Conservation (phyloP, 2,329 filamentous ascomycete genomes). For the Ceratocystis destructans region DNA sequence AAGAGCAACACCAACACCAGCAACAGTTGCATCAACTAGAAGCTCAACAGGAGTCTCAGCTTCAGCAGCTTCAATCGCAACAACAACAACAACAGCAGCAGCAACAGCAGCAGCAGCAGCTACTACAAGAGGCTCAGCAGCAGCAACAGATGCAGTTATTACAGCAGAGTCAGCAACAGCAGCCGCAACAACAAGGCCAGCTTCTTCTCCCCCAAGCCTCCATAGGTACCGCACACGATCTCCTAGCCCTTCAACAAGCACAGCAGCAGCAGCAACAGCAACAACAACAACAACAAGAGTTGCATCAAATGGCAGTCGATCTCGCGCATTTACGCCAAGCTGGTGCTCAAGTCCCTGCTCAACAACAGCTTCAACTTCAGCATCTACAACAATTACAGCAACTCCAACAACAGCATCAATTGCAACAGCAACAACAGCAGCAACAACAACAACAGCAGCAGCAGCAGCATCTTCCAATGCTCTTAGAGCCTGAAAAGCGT, state of each 20-base stretch:
- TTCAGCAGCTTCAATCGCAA: slow-evolving; percentile 10
- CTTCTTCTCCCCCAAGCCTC: slow-evolving; percentile 5
- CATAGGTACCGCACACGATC: slow-evolving; percentile 2
- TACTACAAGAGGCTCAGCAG: background rate
- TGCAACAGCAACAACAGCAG: slow-evolving; percentile 8
- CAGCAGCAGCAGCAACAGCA: slow-evolving; percentile 11
- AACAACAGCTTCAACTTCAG: slow-evolving; percentile 5
- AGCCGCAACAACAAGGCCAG: slow-evolving; percentile 12
- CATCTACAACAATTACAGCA: slow-evolving; percentile 7
- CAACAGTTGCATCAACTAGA: slow-evolving; percentile 6
- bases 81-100: slow-evolving; percentile 9
- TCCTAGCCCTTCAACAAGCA: slow-evolving; percentile 12
- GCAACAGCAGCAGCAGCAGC: slow-evolving; percentile 5
- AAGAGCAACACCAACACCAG: slow-evolving; percentile 13
- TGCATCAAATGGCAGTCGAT: slow-evolving; percentile 15
- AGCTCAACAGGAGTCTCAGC: background rate
- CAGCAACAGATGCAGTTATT: background rate
- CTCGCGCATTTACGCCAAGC: slow-evolving; percentile 9
- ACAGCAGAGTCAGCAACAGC: background rate
- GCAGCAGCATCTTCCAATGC: slow-evolving; percentile 3
- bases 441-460: slow-evolving; percentile 10
- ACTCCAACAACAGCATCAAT: slow-evolving; percentile 9
- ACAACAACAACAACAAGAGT: background rate
- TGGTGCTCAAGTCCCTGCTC: slow-evolving; percentile 11
- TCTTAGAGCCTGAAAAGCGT: slow-evolving; percentile 37